phyloP scores from a whole-genome alignment of 176 grass and related monocot species.

The Tuctoria greenei region DNA sequence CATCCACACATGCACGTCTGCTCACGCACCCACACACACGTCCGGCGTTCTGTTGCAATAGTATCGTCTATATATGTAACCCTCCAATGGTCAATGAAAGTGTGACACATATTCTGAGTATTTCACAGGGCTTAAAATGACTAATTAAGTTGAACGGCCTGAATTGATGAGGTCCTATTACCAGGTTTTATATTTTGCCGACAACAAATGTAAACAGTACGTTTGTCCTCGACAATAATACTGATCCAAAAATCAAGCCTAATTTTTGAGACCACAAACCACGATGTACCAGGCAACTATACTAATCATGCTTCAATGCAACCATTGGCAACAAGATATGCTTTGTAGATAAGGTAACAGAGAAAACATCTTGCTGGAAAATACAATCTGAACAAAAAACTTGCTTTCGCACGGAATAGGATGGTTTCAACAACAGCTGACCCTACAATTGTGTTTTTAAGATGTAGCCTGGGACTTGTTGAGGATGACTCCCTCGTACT shows the following conservation, averaged over 20 bases:
- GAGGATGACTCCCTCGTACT: slow-evolving; percentile 74
- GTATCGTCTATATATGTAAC: too few species aligned
- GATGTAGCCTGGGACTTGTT: slow-evolving; percentile 60
- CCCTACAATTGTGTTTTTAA: slow-evolving; percentile 9
- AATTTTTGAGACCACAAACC: not conserved
- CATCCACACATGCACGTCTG: too few species aligned
- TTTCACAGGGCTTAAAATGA: too few species aligned
- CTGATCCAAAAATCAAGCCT: not conserved
- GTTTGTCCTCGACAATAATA: too few species aligned
- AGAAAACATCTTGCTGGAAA: slow-evolving; percentile 13
- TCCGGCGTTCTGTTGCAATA: too few species aligned
- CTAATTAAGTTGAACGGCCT: too few species aligned
- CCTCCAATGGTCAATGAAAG: too few species aligned
- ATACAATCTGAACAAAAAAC: slow-evolving; percentile 18
- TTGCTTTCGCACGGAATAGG: not conserved
- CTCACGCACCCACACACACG: too few species aligned
- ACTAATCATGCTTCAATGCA: slow-evolving; percentile 4
- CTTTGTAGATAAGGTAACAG: not conserved
- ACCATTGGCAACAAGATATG: not conserved
- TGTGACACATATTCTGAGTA: too few species aligned
- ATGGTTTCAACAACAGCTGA: not conserved
- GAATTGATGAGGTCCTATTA: too few species aligned
- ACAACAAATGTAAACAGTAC: too few species aligned
- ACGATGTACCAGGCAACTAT: not conserved
- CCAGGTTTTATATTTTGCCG: too few species aligned